phyloP scores from a whole-genome alignment of 2,329 filamentous ascomycete genomes.

The Fusarium napiforme region DNA sequence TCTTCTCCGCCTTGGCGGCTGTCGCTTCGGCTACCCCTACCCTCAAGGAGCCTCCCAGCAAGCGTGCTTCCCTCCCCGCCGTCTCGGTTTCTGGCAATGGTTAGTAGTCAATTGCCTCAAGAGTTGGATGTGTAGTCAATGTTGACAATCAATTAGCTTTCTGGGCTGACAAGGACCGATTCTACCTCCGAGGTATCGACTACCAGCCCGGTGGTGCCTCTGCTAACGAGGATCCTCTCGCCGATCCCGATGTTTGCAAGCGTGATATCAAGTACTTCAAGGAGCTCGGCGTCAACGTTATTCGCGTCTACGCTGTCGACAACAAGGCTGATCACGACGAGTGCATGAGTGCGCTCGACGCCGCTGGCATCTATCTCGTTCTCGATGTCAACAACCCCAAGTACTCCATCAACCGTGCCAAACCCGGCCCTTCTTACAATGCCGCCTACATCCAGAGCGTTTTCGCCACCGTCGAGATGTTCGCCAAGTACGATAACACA shows the following conservation, averaged over 20 bases:
- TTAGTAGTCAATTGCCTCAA: constrained; percentile 45
- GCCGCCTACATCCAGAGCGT: constrained; percentile 83
- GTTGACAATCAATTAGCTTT: constrained; percentile 57
- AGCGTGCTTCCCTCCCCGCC: constrained; percentile 61
- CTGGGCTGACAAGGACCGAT: constrained; percentile 63
- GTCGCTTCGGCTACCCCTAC: constrained; percentile 63
- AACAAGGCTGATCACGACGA: constrained; percentile 83
- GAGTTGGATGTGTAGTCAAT: not conserved
- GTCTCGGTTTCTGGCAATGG: constrained; percentile 68
- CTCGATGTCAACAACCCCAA: constrained; percentile 90
- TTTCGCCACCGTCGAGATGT: constrained; percentile 89
- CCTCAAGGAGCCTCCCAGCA: constrained; percentile 60
- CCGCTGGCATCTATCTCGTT: constrained; percentile 91
- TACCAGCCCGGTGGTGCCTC: constrained; percentile 72
- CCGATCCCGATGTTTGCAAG: constrained; percentile 75
- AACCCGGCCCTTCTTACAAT: constrained; percentile 87
- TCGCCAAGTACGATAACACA: constrained; percentile 85
- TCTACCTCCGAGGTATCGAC: constrained; percentile 70
- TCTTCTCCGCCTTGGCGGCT: constrained; percentile 62
- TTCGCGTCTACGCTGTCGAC: constrained; percentile 93
- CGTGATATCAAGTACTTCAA: constrained; percentile 86
- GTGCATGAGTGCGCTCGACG: constrained; percentile 84
- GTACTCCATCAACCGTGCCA: constrained; percentile 85
- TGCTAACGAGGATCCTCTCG: constrained; percentile 75
- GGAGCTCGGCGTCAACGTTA: constrained; percentile 87